Evolutionary conservation across 495 filamentous ascomycete genomes (phyloP).

Genomic region (Penicillium parvum): DNA sequence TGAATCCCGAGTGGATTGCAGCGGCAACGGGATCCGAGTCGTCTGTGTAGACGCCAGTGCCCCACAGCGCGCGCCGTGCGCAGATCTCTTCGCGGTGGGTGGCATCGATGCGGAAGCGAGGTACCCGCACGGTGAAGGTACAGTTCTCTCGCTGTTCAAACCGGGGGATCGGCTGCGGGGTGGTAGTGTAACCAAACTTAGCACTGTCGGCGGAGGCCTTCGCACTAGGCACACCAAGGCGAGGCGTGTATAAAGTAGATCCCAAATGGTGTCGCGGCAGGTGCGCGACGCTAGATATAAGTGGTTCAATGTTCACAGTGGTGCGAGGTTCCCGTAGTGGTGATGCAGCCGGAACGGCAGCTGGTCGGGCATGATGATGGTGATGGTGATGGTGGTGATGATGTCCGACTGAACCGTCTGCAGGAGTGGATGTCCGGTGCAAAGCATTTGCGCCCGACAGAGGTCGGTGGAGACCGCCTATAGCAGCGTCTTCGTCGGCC

Average conservation of each 20-base stretch:
- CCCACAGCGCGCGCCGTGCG: conserved; percentile 74
- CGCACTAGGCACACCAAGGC: conserved; percentile 43
- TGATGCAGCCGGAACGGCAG: conserved; percentile 31
- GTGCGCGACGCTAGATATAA: conserved; percentile 64
- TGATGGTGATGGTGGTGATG: conserved; percentile 56
- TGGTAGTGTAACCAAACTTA: conserved; percentile 65
- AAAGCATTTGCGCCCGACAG: too few relatives aligned
- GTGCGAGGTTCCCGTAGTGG: conserved; percentile 58
- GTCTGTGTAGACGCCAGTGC: conserved; percentile 90
- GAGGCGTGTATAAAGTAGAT: conserved; percentile 56
- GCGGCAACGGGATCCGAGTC: conserved; percentile 92
- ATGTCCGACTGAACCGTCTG: conserved; percentile 34
- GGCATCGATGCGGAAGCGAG: conserved; percentile 66
- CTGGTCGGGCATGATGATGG: conserved; percentile 45
- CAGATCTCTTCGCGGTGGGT: conserved; percentile 77
- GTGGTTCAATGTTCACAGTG: conserved; percentile 58
- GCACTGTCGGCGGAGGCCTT: conserved; percentile 45
- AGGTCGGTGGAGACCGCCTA: conserved; percentile 32
- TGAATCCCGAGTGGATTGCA: conserved; percentile 89
- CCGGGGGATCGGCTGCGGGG: conserved; percentile 67
- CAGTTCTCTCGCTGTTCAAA: conserved; percentile 86
- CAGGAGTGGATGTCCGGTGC: too few relatives aligned
- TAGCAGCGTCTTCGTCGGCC: conserved; percentile 55
- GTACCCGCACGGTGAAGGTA: conserved; percentile 81
- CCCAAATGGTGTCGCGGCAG: conserved; percentile 78